These are phyloP conservation scores for Ophiostoma sp. DNA, from an alignment of 2,329 filamentous ascomycete species.

Conservation along the genomic window DNA sequence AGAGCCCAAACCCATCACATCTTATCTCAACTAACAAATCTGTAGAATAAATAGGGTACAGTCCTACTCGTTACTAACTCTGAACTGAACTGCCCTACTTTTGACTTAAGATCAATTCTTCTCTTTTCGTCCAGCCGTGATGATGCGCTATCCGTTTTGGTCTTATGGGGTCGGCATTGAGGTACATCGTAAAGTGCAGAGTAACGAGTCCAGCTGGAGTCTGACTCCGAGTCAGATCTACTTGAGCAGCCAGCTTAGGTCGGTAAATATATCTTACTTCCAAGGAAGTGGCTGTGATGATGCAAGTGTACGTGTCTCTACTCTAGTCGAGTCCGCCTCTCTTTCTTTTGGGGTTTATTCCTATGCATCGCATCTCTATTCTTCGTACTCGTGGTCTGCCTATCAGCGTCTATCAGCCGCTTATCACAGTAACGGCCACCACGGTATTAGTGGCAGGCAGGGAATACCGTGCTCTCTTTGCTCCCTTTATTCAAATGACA, in stretches of 20 bases:
- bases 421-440: not conserved
- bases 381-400: too few relatives aligned
- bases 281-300: not conserved
- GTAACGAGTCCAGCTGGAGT: too few relatives aligned
- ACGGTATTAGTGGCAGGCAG: not conserved
- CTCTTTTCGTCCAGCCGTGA: constrained; percentile 9
- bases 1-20: too few relatives aligned
- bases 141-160: constrained; percentile 11
- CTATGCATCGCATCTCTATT: too few relatives aligned
- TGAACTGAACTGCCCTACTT: not conserved
- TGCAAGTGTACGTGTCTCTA: not conserved
- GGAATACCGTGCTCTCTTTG: not conserved
- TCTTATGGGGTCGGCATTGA: not conserved
- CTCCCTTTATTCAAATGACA: not conserved
- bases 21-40: too few relatives aligned
- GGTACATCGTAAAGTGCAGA: too few relatives aligned
- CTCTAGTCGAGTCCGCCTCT: not conserved
- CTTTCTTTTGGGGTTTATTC: too few relatives aligned
- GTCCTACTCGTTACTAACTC: too few relatives aligned
- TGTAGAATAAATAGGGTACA: too few relatives aligned
- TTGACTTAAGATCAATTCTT: not conserved
- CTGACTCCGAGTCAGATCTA: too few relatives aligned
- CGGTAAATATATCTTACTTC: not conserved
- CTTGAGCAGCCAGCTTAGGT: not conserved
- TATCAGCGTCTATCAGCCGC: not conserved